Evolutionary conservation across 2,329 filamentous ascomycete genomes (phyloP).

Genomic region (Curvularia sp.): DNA sequence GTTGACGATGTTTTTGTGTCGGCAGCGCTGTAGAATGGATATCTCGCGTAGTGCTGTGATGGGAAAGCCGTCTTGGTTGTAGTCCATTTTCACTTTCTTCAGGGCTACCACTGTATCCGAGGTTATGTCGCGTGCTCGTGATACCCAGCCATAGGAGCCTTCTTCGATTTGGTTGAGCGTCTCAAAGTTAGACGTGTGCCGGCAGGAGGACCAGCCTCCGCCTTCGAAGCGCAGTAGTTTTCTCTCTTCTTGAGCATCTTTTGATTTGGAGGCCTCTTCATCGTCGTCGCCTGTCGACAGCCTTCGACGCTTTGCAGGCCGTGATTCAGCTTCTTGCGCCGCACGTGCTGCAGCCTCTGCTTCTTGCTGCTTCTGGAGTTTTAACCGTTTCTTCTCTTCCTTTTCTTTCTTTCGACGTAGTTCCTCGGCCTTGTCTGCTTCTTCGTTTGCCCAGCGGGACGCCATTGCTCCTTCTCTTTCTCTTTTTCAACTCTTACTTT

Average conservation of each 20-base stretch:
- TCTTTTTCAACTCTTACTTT: neutral
- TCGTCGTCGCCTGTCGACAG: conserved; percentile 58
- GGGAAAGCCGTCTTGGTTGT: conserved; percentile 76
- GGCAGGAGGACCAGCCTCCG: conserved; percentile 71
- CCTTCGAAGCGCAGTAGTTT: conserved; percentile 75
- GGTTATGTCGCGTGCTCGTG: conserved; percentile 74
- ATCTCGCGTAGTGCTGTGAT: conserved; percentile 95
- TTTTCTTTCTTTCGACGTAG: conserved; percentile 79
- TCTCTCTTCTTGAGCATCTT: conserved; percentile 47
- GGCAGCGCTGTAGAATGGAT: conserved; percentile 81
- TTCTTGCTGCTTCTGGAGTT: conserved; percentile 79
- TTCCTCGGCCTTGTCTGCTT: conserved; percentile 78
- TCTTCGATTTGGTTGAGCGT: conserved; percentile 97
- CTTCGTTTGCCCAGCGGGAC: conserved; percentile 88
- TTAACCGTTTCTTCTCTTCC: conserved; percentile 85
- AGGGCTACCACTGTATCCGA: conserved; percentile 86
- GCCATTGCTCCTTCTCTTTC: conserved; percentile 52
- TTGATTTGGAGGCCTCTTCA: conserved; percentile 26
- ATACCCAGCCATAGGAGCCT: conserved; percentile 94
- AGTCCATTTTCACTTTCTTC: conserved; percentile 91
- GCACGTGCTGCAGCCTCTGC: conserved; percentile 59
- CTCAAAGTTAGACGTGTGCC: conserved; percentile 86
- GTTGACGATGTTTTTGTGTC: conserved; percentile 81
- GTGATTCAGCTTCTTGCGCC: conserved; percentile 33
- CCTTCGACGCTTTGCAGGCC: conserved; percentile 67